Conservation (phyloP, 495 filamentous ascomycete genomes). For the Neurospora sp. region DNA sequence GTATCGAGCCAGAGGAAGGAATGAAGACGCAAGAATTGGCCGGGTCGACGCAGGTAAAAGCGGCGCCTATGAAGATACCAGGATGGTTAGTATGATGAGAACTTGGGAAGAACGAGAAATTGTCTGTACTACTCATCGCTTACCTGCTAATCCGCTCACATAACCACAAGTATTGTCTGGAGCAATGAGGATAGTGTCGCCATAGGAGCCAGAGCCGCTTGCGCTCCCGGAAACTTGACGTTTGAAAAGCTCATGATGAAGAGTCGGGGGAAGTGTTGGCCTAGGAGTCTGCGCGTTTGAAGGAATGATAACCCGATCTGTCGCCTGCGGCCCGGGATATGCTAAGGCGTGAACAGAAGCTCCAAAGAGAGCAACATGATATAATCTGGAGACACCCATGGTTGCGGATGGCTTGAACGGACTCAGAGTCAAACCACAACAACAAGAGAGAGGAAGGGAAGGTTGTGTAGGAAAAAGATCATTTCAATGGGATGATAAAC, state of each 20-base stretch:
- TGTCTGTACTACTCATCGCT: neutral
- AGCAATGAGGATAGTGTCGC: constrained; percentile 28
- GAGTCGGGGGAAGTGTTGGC: constrained; percentile 26
- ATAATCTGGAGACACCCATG: constrained; percentile 7
- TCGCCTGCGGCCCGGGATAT: constrained; percentile 24
- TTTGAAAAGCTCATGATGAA: constrained; percentile 18
- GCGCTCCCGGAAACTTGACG: constrained; percentile 11
- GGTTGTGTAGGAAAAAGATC: neutral
- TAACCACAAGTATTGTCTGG: constrained; percentile 43
- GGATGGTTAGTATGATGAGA: neutral
- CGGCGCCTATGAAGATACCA: constrained; percentile 16
- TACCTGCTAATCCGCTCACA: constrained; percentile 27
- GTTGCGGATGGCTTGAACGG: neutral
- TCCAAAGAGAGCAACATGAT: constrained; percentile 19
- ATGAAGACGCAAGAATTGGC: constrained; percentile 23
- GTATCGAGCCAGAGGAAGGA: constrained; percentile 8
- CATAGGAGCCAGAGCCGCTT: constrained; percentile 3
- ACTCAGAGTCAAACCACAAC: neutral
- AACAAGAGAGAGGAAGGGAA: neutral
- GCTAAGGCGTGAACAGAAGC: constrained; percentile 25
- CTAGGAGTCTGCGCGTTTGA: constrained; percentile 10
- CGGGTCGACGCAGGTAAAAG: constrained; percentile 22
- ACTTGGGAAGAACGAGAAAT: neutral
- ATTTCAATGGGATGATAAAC: neutral
- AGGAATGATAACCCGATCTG: constrained; percentile 13